Conservation (phyloP, 179 eudicot genomes). For the Pouteria campechiana region DNA sequence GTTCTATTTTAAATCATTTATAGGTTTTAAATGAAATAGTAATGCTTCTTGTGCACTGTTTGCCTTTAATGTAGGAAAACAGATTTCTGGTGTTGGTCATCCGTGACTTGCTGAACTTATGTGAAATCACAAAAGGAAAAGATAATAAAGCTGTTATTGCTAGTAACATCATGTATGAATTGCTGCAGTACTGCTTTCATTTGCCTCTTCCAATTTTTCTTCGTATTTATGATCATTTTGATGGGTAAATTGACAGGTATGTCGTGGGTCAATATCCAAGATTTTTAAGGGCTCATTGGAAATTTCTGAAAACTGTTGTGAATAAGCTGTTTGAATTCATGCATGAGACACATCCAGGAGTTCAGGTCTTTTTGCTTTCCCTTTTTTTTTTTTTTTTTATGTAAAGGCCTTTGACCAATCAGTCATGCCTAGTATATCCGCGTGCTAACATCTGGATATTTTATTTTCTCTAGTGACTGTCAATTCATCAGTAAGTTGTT, state of each 20-base stretch:
- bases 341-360: slow-evolving; percentile 99
- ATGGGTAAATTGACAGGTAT: slow-evolving; percentile 57
- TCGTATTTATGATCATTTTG: slow-evolving; percentile 3
- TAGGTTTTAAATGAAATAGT: too few species aligned
- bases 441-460: too few species aligned
- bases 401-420: too few species aligned
- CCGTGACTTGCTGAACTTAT: slow-evolving; percentile 86
- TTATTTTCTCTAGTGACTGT: too few species aligned
- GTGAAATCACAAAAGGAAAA: slow-evolving; percentile 95
- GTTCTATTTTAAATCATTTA: too few species aligned
- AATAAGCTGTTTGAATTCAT: slow-evolving; percentile 97
- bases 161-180: slow-evolving; percentile 87
- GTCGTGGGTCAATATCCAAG: slow-evolving; percentile 99
- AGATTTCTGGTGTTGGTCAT: slow-evolving; percentile 99
- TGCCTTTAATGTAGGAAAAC: slow-evolving; percentile 98
- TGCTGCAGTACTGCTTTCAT: not conserved
- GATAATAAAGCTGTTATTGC: slow-evolving; percentile 99
- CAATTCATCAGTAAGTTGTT: too few species aligned
- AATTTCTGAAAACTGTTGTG: slow-evolving; percentile 94
- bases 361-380: slow-evolving; percentile 53
- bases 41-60: too few species aligned
- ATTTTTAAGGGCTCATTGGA: slow-evolving; percentile 98
- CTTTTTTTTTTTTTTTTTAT: not conserved
- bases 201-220: not conserved
- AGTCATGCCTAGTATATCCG: too few species aligned